phyloP scores from a whole-genome alignment of 129 eudicot genomes.

The Tagetes patula region DNA sequence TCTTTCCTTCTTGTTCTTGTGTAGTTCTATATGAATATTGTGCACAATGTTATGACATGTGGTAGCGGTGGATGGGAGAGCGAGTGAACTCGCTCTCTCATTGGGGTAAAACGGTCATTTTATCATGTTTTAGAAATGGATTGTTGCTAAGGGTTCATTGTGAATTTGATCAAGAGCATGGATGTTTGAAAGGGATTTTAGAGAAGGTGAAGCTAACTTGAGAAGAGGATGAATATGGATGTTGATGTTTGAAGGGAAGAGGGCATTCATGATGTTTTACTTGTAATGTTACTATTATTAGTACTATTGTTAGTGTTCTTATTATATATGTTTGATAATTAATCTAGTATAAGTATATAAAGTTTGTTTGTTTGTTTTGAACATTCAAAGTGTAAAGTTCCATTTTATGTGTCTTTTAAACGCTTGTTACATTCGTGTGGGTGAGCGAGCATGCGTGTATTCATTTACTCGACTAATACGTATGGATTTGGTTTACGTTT shows the following conservation, averaged over 20 bases:
- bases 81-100: neutral
- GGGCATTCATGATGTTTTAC: slow-evolving; percentile 30
- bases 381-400: neutral
- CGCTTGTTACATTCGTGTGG: neutral
- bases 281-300: slow-evolving; percentile 25
- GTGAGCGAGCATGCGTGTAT: no score
- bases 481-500: no score
- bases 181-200: neutral
- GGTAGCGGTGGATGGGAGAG: slow-evolving; percentile 9
- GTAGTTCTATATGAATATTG: slow-evolving; percentile 42
- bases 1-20: slow-evolving; percentile 22
- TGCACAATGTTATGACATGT: slow-evolving; percentile 38
- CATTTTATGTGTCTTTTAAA: neutral
- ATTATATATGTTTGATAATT: slow-evolving; percentile 22
- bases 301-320: slow-evolving; percentile 5
- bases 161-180: slow-evolving; percentile 16
- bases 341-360: slow-evolving; percentile 38
- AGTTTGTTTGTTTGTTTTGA: slow-evolving; percentile 25
- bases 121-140: neutral
- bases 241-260: slow-evolving; percentile 37
- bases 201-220: slow-evolving; percentile 23
- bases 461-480: no score
- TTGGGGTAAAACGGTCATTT: slow-evolving; percentile 27
- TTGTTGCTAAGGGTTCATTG: slow-evolving; percentile 15
- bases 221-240: slow-evolving; percentile 31